Evolutionary conservation across 1,284 basidiomycete species (phyloP).

Genomic region (Mycosarcoma mackinlayi): DNA sequence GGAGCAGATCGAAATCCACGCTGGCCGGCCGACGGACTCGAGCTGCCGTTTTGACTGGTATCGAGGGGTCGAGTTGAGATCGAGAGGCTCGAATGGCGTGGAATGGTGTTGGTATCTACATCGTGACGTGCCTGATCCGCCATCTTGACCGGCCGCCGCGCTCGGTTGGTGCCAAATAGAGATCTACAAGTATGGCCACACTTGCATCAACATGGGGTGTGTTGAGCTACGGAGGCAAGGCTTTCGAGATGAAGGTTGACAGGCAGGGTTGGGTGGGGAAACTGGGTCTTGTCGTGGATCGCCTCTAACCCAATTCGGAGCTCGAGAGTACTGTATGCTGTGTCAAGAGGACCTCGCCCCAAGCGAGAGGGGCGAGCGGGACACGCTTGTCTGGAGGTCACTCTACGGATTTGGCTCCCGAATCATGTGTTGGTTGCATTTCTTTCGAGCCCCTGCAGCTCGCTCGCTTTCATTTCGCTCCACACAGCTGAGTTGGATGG

Average conservation of each 20-base stretch:
- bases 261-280: no score
- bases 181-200: no score
- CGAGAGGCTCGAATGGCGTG: constrained; percentile 22
- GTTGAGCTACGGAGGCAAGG: not conserved
- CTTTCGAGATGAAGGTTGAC: not conserved
- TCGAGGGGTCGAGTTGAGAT: constrained; percentile 22
- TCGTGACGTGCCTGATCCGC: constrained; percentile 4
- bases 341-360: no score
- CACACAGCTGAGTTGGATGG: not conserved
- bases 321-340: no score
- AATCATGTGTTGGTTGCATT: not conserved
- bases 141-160: constrained; percentile 8
- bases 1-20: constrained; percentile 24
- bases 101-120: not conserved
- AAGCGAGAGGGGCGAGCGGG: no score
- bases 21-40: not conserved
- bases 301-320: no score
- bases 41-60: not conserved
- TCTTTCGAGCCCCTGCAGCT: constrained; percentile 14
- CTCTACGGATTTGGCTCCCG: no score
- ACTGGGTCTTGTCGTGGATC: no score
- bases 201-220: no score
- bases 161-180: no score
- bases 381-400: no score
- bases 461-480: not conserved